Evolutionary conservation across 1,284 basidiomycete genomes (phyloP), one percentile per base, ranked within the genome.

Genomic region (Fereydounia khargensis): DNA sequence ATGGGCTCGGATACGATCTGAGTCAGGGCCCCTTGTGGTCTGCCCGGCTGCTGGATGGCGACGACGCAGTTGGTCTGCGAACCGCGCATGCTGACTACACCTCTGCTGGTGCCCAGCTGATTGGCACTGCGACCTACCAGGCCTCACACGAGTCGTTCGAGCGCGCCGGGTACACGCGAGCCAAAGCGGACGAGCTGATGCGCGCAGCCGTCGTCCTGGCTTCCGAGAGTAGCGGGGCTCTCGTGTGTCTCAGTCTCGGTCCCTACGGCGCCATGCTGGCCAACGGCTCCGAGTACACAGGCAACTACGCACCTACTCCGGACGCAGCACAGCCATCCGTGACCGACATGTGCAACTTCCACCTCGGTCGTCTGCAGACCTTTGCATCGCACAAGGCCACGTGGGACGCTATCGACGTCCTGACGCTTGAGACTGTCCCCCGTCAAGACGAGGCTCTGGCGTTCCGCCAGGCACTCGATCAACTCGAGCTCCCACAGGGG

Each of bases 381-480:
- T 61, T 65, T 19, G 35, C 57, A 1, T 38, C 42, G 2, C 44
- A 50, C 16, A 39, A 48, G 3, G 42, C 51, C 39, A 32, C 28
- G 17, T 69, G 64, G 60, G 32, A 42, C 5, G 18, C 47, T 4
- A 55, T 70, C 18, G 68, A 66, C n/a, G 25, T 69, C 4, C 27
- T 71, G 11, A 59, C 68, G 3, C 52, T 71, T 14, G 68, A 71
- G 39, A 71, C 68, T 5, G 50, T 71, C 2, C 68, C 68, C 5
- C 50, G 68, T 17, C 42, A 59, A 3, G 68, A 70, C 36, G 68
- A 71, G 36, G 67, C 62, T 16, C 34, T 49, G 3, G 68, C 66
- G 11, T 67, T 69, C 43, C 46, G 53, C 1, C 35, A 46, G 23
- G 68, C 65, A 1, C 25, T 69, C 18, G 47, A 62, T 21, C 48